These are phyloP conservation scores for Singerocomus rubriflavus DNA, from an alignment of 1,284 basidiomycete species.

Conservation along the genomic window DNA sequence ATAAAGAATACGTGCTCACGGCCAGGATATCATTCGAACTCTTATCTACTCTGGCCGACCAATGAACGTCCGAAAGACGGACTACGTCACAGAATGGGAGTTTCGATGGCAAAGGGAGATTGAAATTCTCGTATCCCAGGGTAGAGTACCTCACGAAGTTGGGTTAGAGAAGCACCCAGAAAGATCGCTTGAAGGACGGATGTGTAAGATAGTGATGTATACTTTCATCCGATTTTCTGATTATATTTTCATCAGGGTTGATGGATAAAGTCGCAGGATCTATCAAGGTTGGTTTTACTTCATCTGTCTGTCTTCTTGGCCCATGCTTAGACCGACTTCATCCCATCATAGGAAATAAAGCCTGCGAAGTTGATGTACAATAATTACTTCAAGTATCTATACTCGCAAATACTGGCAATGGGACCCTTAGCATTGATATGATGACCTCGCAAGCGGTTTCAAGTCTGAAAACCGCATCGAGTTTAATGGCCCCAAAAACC, in stretches of 20 bases:
- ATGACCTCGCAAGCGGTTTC: slow-evolving; percentile 58
- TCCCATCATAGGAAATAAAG: slow-evolving; percentile 56
- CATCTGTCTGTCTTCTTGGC: background rate
- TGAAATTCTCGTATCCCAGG: slow-evolving; percentile 55
- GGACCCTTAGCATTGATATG: slow-evolving; percentile 57
- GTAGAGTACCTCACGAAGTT: slow-evolving; percentile 73
- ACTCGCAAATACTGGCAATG: slow-evolving; percentile 13
- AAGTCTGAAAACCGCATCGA: slow-evolving; percentile 40
- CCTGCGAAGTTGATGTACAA: slow-evolving; percentile 79
- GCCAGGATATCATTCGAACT: slow-evolving; percentile 71
- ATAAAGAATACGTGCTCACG: slow-evolving; percentile 68
- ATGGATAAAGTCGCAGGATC: slow-evolving; percentile 87
- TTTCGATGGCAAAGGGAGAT: slow-evolving; percentile 58
- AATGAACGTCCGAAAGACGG: slow-evolving; percentile 74
- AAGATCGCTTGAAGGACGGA: slow-evolving; percentile 56
- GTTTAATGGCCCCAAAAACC: slow-evolving; percentile 35
- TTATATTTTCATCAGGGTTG: slow-evolving; percentile 48
- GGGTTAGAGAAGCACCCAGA: slow-evolving; percentile 72
- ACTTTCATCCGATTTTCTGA: slow-evolving; percentile 7
- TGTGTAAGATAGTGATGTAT: slow-evolving; percentile 46
- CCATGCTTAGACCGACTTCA: slow-evolving; percentile 1
- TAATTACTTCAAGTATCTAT: background rate
- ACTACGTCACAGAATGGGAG: slow-evolving; percentile 73
- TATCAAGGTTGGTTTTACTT: slow-evolving; percentile 49
- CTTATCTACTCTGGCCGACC: slow-evolving; percentile 84